A percentile compares a stretch with the other conserved stretches of the same genome.
phyloP scores from a whole-genome alignment of 1,284 basidiomycete species.

The Ustilago trichophora region DNA sequence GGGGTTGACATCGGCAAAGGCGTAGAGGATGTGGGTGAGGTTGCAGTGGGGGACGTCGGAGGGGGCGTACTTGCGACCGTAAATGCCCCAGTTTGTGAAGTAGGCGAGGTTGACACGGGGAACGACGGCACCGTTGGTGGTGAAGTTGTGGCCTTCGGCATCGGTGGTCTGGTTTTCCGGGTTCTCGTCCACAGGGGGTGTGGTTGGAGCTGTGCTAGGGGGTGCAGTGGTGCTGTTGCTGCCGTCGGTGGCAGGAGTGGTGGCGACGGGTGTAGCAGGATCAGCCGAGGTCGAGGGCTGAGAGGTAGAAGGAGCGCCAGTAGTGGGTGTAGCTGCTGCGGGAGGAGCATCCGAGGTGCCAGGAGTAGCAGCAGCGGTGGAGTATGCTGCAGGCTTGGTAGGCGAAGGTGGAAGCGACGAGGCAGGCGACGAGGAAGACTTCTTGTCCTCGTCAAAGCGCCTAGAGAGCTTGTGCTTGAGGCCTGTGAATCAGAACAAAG shows the following conservation, averaged over 20 bases:
- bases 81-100: conserved; percentile 81
- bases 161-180: conserved; percentile 7
- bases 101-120: conserved; percentile 40
- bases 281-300: too few relatives aligned
- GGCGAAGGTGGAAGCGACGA: conserved; percentile 40
- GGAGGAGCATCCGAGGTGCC: conserved; percentile 5
- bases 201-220: conserved; percentile 1
- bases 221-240: conserved; percentile 1
- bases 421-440: conserved; percentile 15
- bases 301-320: conserved; percentile 3
- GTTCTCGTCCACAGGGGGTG: too few relatives aligned
- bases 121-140: conserved; percentile 39
- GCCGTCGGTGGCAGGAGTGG: not conserved
- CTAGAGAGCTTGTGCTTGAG: conserved; percentile 43
- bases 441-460: conserved; percentile 34
- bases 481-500: conserved; percentile 7
- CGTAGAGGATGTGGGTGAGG: conserved; percentile 83
- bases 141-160: conserved; percentile 23
- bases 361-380: conserved; percentile 8
- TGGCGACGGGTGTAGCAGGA: conserved; percentile 2
- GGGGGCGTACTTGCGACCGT: conserved; percentile 83
- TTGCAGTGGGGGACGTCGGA: conserved; percentile 73
- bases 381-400: conserved; percentile 24
- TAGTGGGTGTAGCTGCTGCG: not conserved
- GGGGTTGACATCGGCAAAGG: conserved; percentile 82